Evolutionary conservation across 768 basidiomycete genomes (phyloP).

Genomic region (Lentinula guzmanii): DNA sequence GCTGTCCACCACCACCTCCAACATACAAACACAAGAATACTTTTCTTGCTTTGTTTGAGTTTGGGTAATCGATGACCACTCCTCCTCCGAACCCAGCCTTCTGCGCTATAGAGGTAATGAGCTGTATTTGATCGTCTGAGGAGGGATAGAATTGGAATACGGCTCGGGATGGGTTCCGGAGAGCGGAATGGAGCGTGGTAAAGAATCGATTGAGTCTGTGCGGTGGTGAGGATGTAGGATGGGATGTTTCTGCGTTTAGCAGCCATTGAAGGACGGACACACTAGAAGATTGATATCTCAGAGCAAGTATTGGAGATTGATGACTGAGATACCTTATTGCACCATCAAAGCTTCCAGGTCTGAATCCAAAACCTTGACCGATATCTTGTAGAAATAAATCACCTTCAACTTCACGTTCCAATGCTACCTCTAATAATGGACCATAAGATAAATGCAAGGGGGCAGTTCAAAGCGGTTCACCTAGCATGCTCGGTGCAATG

Average conservation of each 20-base stretch:
- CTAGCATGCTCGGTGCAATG: constrained; percentile 95
- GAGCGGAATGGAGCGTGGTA: constrained; percentile 83
- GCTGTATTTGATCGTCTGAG: constrained; percentile 93
- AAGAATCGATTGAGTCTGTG: constrained; percentile 86
- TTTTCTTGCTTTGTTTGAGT: constrained; percentile 93
- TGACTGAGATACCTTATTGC: constrained; percentile 72
- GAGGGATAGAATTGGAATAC: constrained; percentile 95
- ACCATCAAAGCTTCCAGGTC: constrained; percentile 96
- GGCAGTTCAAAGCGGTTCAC: constrained; percentile 35
- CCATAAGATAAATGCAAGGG: background rate
- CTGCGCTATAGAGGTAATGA: constrained; percentile 90
- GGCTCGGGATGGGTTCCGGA: constrained; percentile 81
- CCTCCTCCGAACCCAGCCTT: constrained; percentile 97
- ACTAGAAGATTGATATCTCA: constrained; percentile 33
- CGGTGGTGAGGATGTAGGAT: constrained; percentile 83
- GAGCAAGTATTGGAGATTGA: background rate
- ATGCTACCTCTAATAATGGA: constrained; percentile 70
- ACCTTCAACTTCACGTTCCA: constrained; percentile 93
- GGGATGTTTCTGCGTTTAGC: constrained; percentile 91
- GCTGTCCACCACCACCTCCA: constrained; percentile 62
- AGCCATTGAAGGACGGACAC: constrained; percentile 99
- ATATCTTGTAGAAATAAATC: constrained; percentile 97
- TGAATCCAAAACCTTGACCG: constrained; percentile 95
- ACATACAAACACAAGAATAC: constrained; percentile 92
- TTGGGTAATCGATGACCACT: constrained; percentile 94